Evolutionary conservation across 495 filamentous ascomycete species (phyloP).

Genomic region (Penicillium riverlandense): DNA sequence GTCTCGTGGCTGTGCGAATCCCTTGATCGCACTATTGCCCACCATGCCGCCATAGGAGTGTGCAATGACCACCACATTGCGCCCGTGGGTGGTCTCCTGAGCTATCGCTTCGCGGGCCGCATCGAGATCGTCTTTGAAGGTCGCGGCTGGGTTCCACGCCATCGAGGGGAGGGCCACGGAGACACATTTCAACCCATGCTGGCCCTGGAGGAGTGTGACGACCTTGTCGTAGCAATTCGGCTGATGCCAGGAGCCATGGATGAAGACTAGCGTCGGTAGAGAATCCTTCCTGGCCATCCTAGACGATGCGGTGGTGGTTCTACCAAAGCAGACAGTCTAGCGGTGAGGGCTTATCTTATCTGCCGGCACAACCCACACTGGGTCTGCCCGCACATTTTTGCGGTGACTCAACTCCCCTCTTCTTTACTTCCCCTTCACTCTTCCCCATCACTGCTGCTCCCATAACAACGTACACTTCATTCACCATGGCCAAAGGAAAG

Average conservation of each 20-base stretch:
- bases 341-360: slow-evolving; percentile 14
- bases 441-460: background rate
- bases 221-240: slow-evolving; percentile 32
- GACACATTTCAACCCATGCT: slow-evolving; percentile 15
- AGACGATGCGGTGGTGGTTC: background rate
- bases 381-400: slow-evolving; percentile 20
- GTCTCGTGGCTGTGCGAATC: slow-evolving; percentile 14
- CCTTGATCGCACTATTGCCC: slow-evolving; percentile 39
- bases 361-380: slow-evolving; percentile 19
- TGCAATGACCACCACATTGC: slow-evolving; percentile 38
- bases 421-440: slow-evolving; percentile 9
- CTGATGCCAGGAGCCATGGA: slow-evolving; percentile 43
- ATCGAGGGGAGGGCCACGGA: slow-evolving; percentile 28
- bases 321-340: too few relatives aligned
- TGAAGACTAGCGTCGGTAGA: slow-evolving; percentile 34
- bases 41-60: slow-evolving; percentile 49
- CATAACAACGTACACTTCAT: background rate
- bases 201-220: slow-evolving; percentile 23
- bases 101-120: slow-evolving; percentile 27
- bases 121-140: slow-evolving; percentile 30
- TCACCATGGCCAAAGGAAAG: slow-evolving; percentile 24
- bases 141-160: slow-evolving; percentile 26
- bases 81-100: slow-evolving; percentile 23
- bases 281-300: background rate
- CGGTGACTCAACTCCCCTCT: slow-evolving; percentile 22